A percentile compares a stretch with the other conserved stretches of the same genome.
phyloP scores from a whole-genome alignment of 805 yeast species.

The Soucietia sequanensis region DNA sequence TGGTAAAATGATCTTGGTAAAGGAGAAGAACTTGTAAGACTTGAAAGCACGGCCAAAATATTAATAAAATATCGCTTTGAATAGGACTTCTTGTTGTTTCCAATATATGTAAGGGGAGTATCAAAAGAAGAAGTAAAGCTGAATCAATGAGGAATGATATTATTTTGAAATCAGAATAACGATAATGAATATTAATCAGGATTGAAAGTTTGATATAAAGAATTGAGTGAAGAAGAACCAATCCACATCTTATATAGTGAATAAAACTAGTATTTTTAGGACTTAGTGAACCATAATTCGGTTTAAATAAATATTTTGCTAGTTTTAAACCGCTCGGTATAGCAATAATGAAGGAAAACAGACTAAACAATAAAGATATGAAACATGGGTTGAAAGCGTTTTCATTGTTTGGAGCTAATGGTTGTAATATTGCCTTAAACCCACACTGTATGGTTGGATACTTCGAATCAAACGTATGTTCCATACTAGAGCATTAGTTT shows the following conservation, averaged over 20 bases:
- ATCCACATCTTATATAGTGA: conserved; percentile 18
- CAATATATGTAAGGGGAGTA: conserved; percentile 25
- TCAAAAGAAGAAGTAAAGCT: conserved; percentile 8
- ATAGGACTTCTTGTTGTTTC: conserved; percentile 21
- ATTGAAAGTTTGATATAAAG: conserved; percentile 10
- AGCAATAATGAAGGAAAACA: too few species aligned
- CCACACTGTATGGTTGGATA: conserved; percentile 9
- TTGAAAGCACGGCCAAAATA: conserved; percentile 28
- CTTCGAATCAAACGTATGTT: conserved; percentile 1
- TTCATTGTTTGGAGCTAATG: conserved; percentile 21
- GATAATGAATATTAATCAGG: conserved; percentile 11
- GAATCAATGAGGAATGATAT: conserved; percentile 12
- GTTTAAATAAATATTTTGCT: neutral
- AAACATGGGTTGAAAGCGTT: conserved; percentile 39
- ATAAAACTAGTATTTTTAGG: conserved; percentile 24
- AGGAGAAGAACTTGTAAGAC: conserved; percentile 16
- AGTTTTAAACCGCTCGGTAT: conserved; percentile 2
- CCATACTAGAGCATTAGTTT: too few species aligned
- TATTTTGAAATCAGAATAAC: conserved; percentile 13
- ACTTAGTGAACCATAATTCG: conserved; percentile 14
- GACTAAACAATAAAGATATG: conserved; percentile 11
- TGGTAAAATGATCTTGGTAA: conserved; percentile 26
- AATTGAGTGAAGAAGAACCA: neutral
- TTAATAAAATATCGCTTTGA: conserved; percentile 19
- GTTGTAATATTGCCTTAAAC: conserved; percentile 9